Percentiles rank a stretch among this genome's conserved stretches.
Evolutionary conservation across 331 rosid species (phyloP).

Genomic region (Cucumis variabilis): DNA sequence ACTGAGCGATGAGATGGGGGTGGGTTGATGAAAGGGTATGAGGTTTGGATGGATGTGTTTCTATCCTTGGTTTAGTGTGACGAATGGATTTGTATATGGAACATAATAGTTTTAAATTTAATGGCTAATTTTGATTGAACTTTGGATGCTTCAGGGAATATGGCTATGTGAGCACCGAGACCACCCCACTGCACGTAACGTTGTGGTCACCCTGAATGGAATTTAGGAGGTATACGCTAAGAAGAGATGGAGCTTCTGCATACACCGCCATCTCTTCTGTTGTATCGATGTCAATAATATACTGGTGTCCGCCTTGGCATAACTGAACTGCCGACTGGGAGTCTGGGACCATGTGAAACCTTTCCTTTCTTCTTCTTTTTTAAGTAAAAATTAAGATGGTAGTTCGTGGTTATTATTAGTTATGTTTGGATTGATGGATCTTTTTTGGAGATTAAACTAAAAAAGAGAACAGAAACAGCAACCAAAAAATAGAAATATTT

Average conservation of each 20-base stretch:
- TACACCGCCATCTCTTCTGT: background rate
- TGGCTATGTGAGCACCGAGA: slow-evolving; percentile 99
- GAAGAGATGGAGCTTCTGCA: background rate
- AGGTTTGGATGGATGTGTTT: background rate
- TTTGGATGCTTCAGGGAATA: slow-evolving; percentile 69
- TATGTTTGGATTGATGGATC: background rate
- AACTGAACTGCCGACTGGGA: background rate
- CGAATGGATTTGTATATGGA: slow-evolving; percentile 6
- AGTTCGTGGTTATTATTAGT: background rate
- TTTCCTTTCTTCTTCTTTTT: background rate
- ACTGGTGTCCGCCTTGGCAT: background rate
- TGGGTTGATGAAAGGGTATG: background rate
- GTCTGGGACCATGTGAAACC: background rate
- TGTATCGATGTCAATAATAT: background rate
- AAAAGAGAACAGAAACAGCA: background rate
- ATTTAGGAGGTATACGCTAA: slow-evolving; percentile 52
- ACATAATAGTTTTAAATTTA: background rate
- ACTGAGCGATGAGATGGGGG: background rate
- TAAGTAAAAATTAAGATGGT: background rate
- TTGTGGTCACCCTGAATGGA: slow-evolving; percentile 93
- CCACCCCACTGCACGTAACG: slow-evolving; percentile 70
- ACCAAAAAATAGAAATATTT: background rate
- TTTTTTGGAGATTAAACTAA: background rate
- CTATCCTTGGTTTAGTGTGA: background rate
- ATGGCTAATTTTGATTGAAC: background rate